A percentile compares a stretch with the other conserved stretches of the same genome.
Evolutionary conservation across 306 rosid genomes (phyloP).

Genomic region (Prunus kanzakura): DNA sequence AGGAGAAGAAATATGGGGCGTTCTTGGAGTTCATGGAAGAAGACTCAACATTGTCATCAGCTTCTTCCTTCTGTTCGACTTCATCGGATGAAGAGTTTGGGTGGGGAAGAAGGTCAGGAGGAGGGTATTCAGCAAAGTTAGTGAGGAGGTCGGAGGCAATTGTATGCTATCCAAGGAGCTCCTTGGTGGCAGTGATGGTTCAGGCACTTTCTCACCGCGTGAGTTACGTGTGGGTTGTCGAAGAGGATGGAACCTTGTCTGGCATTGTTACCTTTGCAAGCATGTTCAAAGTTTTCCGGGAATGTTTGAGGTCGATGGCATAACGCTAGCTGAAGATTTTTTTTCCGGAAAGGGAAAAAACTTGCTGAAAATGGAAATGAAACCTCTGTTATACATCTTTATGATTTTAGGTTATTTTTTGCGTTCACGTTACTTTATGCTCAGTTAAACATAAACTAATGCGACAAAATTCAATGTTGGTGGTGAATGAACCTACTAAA

Average conservation of each 20-base stretch:
- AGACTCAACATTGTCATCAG: conserved; percentile 39
- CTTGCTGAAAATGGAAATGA: background rate
- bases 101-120: conserved; percentile 48
- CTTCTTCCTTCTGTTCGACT: conserved; percentile 50
- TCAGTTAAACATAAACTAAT: too few relatives aligned
- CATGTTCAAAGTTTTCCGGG: conserved; percentile 70
- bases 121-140: conserved; percentile 51
- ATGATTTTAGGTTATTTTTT: background rate
- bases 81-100: conserved; percentile 79
- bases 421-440: too few relatives aligned
- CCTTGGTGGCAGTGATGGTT: conserved; percentile 85
- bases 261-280: conserved; percentile 65
- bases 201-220: conserved; percentile 80
- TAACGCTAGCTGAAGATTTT: background rate
- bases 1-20: conserved; percentile 37
- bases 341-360: background rate
- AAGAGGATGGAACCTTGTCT: conserved; percentile 61
- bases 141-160: conserved; percentile 65
- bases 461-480: too few relatives aligned
- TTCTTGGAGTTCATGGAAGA: conserved; percentile 61
- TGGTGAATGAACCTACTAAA: background rate
- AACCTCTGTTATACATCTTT: background rate
- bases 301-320: conserved; percentile 41
- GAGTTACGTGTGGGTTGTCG: conserved; percentile 78
- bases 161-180: conserved; percentile 75